A percentile compares a stretch with the other conserved stretches of the same genome.
Evolutionary conservation across 83 land plant genomes (phyloP).

Genomic region (Diphasiastrum complanatum): DNA sequence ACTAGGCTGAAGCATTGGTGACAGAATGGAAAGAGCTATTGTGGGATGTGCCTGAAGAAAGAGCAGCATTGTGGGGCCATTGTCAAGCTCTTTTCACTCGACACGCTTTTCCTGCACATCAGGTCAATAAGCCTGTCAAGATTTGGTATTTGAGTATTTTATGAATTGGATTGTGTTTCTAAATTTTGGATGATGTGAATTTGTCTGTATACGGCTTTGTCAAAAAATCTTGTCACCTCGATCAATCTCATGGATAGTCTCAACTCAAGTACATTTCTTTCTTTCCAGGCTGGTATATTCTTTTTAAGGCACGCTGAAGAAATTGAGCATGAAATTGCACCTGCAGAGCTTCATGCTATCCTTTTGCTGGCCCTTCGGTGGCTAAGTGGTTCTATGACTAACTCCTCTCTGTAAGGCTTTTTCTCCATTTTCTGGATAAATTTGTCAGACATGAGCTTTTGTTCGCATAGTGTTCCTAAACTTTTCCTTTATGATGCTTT

Average conservation of each 20-base stretch:
- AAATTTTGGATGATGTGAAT: no score
- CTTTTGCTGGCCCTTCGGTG: constrained; percentile 83
- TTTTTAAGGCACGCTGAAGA: constrained; percentile 93
- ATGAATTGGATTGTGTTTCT: neutral
- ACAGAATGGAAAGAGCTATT: constrained; percentile 92
- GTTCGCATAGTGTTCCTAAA: neutral
- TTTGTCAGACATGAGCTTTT: neutral
- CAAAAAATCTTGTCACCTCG: no score
- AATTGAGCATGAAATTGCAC: constrained; percentile 75
- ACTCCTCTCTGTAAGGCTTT: constrained; percentile 60
- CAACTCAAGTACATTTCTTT: neutral
- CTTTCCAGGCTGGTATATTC: constrained; percentile 79
- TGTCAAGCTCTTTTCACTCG: constrained; percentile 77
- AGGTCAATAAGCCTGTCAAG: constrained; percentile 35
- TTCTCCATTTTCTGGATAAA: neutral
- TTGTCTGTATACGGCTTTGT: no score
- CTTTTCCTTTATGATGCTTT: neutral
- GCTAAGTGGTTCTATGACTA: constrained; percentile 86
- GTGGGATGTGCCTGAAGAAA: constrained; percentile 98
- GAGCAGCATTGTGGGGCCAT: constrained; percentile 90
- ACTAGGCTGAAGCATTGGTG: constrained; percentile 89
- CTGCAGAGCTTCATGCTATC: constrained; percentile 78
- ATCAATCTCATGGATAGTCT: no score
- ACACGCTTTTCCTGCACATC: constrained; percentile 69
- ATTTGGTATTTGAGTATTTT: neutral